These are phyloP conservation scores for Turnera subulata DNA, from an alignment of 345 rosid genomes.

Conservation along the genomic window DNA sequence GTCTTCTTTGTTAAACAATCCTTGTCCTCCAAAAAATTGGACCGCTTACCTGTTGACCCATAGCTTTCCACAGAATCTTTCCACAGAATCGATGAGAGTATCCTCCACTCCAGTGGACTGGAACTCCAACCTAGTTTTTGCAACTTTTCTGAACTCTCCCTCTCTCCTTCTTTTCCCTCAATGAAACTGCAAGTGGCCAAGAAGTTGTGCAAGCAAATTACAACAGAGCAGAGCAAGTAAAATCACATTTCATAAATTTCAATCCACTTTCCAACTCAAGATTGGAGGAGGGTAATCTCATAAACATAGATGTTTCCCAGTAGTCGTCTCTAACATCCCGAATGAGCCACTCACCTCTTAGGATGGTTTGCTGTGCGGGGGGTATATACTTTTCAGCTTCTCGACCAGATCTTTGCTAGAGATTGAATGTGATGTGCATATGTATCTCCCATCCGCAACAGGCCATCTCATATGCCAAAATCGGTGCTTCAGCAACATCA, in stretches of 20 bases:
- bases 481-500: slow-evolving; percentile 28
- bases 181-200: slow-evolving; percentile 10
- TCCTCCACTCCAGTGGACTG: slow-evolving; percentile 29
- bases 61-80: slow-evolving; percentile 31
- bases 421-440: slow-evolving; percentile 22
- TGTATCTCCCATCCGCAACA: slow-evolving; percentile 32
- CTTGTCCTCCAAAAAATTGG: no score
- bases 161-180: slow-evolving; percentile 1
- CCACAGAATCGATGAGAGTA: slow-evolving; percentile 30
- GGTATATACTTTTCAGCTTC: slow-evolving; percentile 19
- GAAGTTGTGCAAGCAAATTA: no score
- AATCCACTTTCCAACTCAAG: no score
- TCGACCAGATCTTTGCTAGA: slow-evolving; percentile 15
- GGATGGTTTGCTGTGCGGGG: slow-evolving; percentile 21
- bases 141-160: slow-evolving; percentile 22
- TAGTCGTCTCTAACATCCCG: no score
- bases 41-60: no score
- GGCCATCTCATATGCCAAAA: slow-evolving; percentile 19
- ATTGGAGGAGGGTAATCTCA: no score
- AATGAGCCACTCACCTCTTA: no score
- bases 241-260: no score
- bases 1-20: no score
- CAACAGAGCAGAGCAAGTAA: no score
- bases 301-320: no score
- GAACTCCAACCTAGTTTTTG: slow-evolving; percentile 31